Evolutionary conservation across 2,329 filamentous ascomycete genomes (phyloP), one percentile per base, ranked within the genome.

Genomic region (Cercospora nicotianae): DNA sequence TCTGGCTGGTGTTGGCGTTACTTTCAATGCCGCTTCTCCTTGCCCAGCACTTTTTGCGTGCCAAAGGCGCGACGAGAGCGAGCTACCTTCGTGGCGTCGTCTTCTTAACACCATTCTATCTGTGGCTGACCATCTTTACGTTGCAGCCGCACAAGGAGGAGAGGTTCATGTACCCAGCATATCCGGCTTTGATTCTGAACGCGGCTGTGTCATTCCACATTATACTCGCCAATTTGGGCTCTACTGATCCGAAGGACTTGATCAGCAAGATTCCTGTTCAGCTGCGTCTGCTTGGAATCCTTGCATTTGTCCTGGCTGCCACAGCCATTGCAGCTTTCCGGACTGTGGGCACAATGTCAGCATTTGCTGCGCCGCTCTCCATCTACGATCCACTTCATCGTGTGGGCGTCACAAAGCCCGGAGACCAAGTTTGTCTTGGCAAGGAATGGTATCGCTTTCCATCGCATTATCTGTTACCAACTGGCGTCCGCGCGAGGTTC

Each of bases 401-500:
- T 13, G 75, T 81, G 8, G 85, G 83, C 0, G 73, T 91, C 5
- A 86, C 87, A 2, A 79, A 81, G 0, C 78, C 82, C 1, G 91
- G 89, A 16, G 90, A 92, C 70, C 89, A 85, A 18, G 87, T 99
- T 2, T 99, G 95, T 78, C 87, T 97, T 45, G 93, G 92, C 30
- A 99, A 98, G 78, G 95, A 99, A 78, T 99, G 95, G 95, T 97
- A 99, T 79, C 91, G 95, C 39, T 98, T 97, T 77, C 94, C 95
- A 1, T 94, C 91, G 0, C 96, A 94, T 0, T 98, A 93, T 82
- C 93, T 95, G 77, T 84, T 99, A 3, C 94, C 95, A 0, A 83
- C 89, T n/a, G 87, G 88, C 60, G 91, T 95, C 83, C 90, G 87
- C 71, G 91, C 92, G 74, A 97, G 95, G 74, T 99, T 97, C 76